These are phyloP conservation scores for Beauveria varroae DNA, from an alignment of 2,329 filamentous ascomycete species.

Conservation along the genomic window DNA sequence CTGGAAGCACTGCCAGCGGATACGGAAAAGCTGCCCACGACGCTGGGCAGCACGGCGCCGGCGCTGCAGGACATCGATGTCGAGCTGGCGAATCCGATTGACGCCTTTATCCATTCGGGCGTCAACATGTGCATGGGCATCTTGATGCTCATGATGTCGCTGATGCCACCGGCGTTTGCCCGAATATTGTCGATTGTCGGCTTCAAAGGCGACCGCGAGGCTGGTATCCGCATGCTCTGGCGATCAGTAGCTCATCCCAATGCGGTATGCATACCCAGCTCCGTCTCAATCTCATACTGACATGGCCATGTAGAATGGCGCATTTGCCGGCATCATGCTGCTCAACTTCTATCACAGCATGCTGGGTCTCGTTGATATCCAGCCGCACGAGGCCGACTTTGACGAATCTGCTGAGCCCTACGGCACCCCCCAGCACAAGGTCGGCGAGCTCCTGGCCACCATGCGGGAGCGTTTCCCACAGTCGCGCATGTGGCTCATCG, in stretches of 20 bases:
- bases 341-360: slow-evolving; percentile 85
- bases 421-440: slow-evolving; percentile 64
- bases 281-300: background rate
- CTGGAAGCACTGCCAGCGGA: slow-evolving; percentile 32
- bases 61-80: slow-evolving; percentile 9
- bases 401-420: slow-evolving; percentile 50
- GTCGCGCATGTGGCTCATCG: slow-evolving; percentile 77
- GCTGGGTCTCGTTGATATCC: slow-evolving; percentile 79
- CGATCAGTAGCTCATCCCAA: slow-evolving; percentile 78
- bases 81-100: slow-evolving; percentile 53
- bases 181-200: slow-evolving; percentile 81
- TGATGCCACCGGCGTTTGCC: slow-evolving; percentile 87
- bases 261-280: slow-evolving; percentile 33
- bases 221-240: slow-evolving; percentile 83
- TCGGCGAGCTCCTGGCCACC: slow-evolving; percentile 57
- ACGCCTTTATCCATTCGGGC: slow-evolving; percentile 84
- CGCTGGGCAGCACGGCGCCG: slow-evolving; percentile 1
- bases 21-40: slow-evolving; percentile 27
- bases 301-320: slow-evolving; percentile 55
- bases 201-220: slow-evolving; percentile 79
- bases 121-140: slow-evolving; percentile 86
- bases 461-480: slow-evolving; percentile 77
- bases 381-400: slow-evolving; percentile 53
- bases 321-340: slow-evolving; percentile 72
- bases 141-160: slow-evolving; percentile 77